A percentile compares a stretch with the other conserved stretches of the same genome.
These are phyloP conservation scores for Glycine tomentella DNA, from an alignment of 306 rosid species.

Conservation along the genomic window DNA sequence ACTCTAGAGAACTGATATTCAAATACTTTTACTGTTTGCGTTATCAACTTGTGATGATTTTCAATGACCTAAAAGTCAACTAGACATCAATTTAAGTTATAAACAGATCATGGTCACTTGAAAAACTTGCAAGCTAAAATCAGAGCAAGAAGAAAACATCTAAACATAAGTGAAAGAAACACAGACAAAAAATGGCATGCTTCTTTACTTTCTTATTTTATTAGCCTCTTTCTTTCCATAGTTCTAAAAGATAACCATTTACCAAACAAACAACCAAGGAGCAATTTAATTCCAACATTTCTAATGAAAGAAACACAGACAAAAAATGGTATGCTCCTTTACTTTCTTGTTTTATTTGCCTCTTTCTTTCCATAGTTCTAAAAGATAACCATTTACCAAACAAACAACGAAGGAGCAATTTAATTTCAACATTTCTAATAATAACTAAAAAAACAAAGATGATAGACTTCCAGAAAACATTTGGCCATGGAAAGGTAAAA, in stretches of 20 bases:
- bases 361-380: conserved; percentile 18
- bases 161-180: conserved; percentile 6
- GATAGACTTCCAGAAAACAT: neutral
- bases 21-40: neutral
- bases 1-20: conserved; percentile 5
- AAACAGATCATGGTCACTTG: conserved; percentile 3
- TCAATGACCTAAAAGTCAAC: conserved; percentile 19
- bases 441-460: conserved; percentile 6
- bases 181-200: neutral
- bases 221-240: neutral
- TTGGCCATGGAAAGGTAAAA: conserved; percentile 13
- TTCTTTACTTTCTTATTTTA: conserved; percentile 17
- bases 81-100: conserved; percentile 7
- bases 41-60: conserved; percentile 18
- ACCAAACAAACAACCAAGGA: conserved; percentile 24
- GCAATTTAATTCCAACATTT: conserved; percentile 11
- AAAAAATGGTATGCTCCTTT: conserved; percentile 4
- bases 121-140: conserved; percentile 35
- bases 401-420: conserved; percentile 22
- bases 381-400: conserved; percentile 35
- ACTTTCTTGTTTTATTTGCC: conserved; percentile 8
- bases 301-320: neutral
- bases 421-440: conserved; percentile 7
- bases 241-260: conserved; percentile 38
- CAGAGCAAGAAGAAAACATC: conserved; percentile 8